Evolutionary conservation across 148 eudicot genomes (phyloP).

Genomic region (Camellia japonica): DNA sequence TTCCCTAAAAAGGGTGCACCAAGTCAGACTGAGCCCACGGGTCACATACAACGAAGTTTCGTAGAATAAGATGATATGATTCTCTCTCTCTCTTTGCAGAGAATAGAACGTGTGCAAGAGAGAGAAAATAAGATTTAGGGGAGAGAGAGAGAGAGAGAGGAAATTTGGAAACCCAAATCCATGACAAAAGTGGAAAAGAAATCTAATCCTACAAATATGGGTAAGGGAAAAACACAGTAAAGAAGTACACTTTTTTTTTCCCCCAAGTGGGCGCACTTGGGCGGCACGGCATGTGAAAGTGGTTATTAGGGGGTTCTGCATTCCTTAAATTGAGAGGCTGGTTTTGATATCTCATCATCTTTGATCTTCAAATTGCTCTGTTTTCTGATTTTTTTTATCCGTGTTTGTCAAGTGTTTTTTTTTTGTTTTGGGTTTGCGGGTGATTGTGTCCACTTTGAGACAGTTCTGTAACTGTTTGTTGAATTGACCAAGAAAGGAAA

Average conservation of each 20-base stretch:
- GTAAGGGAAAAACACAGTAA: neutral
- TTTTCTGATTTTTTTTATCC: neutral
- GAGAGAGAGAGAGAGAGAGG: neutral
- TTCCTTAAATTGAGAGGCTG: neutral
- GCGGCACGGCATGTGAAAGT: neutral
- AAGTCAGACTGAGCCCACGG: neutral
- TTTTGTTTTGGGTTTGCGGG: neutral
- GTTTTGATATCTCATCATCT: neutral
- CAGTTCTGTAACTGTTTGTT: neutral
- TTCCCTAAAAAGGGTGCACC: neutral
- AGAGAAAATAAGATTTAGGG: neutral
- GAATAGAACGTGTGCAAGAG: neutral
- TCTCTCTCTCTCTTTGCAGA: neutral
- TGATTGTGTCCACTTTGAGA: too few relatives aligned
- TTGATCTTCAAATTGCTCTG: neutral
- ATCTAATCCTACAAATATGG: neutral
- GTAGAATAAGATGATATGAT: neutral
- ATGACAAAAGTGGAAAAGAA: neutral
- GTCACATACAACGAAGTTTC: neutral
- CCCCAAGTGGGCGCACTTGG: neutral
- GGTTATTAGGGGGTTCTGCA: neutral
- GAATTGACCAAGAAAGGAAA: neutral
- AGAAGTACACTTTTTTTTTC: neutral
- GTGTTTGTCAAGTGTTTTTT: slow-evolving; percentile 5
- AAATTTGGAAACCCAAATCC: neutral